A percentile compares a stretch with the other conserved stretches of the same genome.
phyloP scores from a whole-genome alignment of 352 stramenopile species.

The Globisporangium cylindrosporum region DNA sequence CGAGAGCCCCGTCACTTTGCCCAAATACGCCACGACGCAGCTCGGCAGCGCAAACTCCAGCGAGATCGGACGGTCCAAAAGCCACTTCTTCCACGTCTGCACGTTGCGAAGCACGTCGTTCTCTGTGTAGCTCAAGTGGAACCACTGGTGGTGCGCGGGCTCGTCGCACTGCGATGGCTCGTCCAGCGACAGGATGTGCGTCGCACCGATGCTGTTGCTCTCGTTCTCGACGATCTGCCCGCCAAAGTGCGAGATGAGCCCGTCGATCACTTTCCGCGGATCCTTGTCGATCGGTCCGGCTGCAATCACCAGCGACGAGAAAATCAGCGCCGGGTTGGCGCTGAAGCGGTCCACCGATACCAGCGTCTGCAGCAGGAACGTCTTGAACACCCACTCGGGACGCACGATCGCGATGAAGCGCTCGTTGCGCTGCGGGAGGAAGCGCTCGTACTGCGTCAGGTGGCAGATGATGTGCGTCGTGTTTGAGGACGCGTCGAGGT shows the following conservation, averaged over 20 bases:
- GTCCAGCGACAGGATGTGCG: slow-evolving; percentile 72
- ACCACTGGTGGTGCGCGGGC: slow-evolving; percentile 35
- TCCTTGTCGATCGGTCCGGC: slow-evolving; percentile 75
- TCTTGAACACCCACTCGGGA: slow-evolving; percentile 77
- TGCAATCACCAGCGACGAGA: slow-evolving; percentile 73
- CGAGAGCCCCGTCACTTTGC: slow-evolving; percentile 41
- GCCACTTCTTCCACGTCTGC: slow-evolving; percentile 43
- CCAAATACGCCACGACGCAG: slow-evolving; percentile 57
- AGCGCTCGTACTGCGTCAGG: slow-evolving; percentile 44
- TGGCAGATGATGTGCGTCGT: slow-evolving; percentile 80
- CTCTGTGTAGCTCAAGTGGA: slow-evolving; percentile 49
- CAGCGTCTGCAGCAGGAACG: slow-evolving; percentile 59
- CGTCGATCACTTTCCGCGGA: slow-evolving; percentile 73
- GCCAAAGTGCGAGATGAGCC: slow-evolving; percentile 79
- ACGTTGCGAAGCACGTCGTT: slow-evolving; percentile 35
- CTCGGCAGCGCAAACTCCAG: slow-evolving; percentile 51
- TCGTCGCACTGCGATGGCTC: slow-evolving; percentile 27
- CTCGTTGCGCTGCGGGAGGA: slow-evolving; percentile 47
- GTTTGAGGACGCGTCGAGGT: slow-evolving; percentile 18
- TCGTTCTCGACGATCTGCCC: slow-evolving; percentile 67
- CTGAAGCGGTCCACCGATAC: slow-evolving; percentile 74
- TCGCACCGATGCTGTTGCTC: slow-evolving; percentile 44
- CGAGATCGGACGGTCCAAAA: slow-evolving; percentile 27
- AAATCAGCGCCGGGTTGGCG: slow-evolving; percentile 70
- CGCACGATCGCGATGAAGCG: slow-evolving; percentile 74